A percentile compares a stretch with the other conserved stretches of the same genome.
Conservation (phyloP, 2,329 filamentous ascomycete genomes). For the Aureobasidium vineae region DNA sequence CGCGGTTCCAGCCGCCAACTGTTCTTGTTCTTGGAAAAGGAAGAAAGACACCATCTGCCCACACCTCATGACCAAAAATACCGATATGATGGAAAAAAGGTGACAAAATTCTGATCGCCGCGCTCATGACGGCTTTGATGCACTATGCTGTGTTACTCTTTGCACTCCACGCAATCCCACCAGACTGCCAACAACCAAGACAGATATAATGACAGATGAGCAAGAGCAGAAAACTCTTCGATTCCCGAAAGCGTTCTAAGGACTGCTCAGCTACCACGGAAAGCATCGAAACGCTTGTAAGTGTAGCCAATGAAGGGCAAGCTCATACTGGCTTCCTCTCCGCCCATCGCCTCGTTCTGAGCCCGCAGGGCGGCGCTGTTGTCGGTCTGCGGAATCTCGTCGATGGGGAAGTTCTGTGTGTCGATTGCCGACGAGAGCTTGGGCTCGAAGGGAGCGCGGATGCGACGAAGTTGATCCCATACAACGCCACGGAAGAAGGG, state of each 20-base stretch:
- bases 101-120: not conserved
- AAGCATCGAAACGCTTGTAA: constrained; percentile 90
- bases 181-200: not conserved
- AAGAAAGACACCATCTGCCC: not conserved
- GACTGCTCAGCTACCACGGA: constrained; percentile 43
- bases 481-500: constrained; percentile 96
- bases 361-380: constrained; percentile 84
- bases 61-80: not conserved
- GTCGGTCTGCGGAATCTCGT: constrained; percentile 96
- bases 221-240: not conserved
- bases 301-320: constrained; percentile 95
- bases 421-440: constrained; percentile 91
- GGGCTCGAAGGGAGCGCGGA: constrained; percentile 94
- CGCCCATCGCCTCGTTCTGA: constrained; percentile 71
- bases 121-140: not conserved
- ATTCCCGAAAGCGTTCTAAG: not conserved
- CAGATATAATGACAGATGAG: not conserved
- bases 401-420: constrained; percentile 97
- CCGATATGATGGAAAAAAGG: not conserved
- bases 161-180: not conserved
- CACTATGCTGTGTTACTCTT: constrained; percentile 11
- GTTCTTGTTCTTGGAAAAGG: not conserved
- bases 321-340: constrained; percentile 90
- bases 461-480: constrained; percentile 87
- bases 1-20: constrained; percentile 9